Conservation (phyloP, 805 yeast species). For the Teunomyces stri region DNA sequence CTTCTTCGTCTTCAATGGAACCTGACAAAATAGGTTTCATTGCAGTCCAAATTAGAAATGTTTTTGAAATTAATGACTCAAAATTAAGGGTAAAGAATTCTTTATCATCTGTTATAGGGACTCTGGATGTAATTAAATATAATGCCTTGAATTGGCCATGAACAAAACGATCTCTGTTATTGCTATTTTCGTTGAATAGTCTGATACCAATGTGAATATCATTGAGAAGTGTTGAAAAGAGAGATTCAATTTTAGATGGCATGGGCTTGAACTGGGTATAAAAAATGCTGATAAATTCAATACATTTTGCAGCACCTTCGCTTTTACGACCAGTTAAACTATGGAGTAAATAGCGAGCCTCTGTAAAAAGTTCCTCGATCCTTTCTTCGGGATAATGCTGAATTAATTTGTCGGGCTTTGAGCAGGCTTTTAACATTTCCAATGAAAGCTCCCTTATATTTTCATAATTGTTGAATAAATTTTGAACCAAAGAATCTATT, state of each 20-base stretch:
- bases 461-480: slow-evolving; percentile 67
- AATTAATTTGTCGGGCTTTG: neutral
- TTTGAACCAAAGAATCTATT: slow-evolving; percentile 54
- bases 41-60: slow-evolving; percentile 41
- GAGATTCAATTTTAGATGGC: neutral
- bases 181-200: neutral
- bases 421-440: slow-evolving; percentile 41
- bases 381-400: neutral
- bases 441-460: slow-evolving; percentile 64
- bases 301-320: slow-evolving; percentile 75
- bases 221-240: neutral
- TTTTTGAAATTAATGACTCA: slow-evolving; percentile 17
- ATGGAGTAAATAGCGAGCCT: slow-evolving; percentile 19
- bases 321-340: slow-evolving; percentile 58
- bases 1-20: slow-evolving; percentile 49
- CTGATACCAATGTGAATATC: neutral
- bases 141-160: slow-evolving; percentile 73
- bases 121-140: slow-evolving; percentile 35
- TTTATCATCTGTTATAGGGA: neutral
- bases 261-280: slow-evolving; percentile 1
- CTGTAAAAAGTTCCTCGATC: neutral
- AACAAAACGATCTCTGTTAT: slow-evolving; percentile 18
- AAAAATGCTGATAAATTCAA: slow-evolving; percentile 46
- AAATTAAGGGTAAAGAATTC: slow-evolving; percentile 3
- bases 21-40: slow-evolving; percentile 53